Conservation (phyloP, 768 basidiomycete species). For the Hygrophorus pudorinus region DNA sequence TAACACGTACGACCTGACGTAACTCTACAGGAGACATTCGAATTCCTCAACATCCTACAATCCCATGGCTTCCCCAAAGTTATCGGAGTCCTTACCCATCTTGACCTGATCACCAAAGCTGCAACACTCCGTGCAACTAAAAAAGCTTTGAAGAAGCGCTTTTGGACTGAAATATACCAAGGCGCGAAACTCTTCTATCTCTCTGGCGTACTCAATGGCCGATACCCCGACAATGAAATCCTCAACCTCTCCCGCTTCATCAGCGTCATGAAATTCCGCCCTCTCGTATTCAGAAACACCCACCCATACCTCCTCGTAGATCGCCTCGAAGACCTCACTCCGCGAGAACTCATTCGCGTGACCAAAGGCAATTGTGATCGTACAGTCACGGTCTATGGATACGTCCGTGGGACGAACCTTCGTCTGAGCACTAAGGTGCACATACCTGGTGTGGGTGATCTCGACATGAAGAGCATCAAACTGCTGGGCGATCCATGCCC, state of each 20-base stretch:
- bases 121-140: conserved; percentile 82
- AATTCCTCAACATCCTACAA: conserved; percentile 95
- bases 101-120: conserved; percentile 93
- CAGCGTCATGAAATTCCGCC: conserved; percentile 97
- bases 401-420: conserved; percentile 83
- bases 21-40: conserved; percentile 80
- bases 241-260: conserved; percentile 95
- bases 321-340: conserved; percentile 89
- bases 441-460: conserved; percentile 90
- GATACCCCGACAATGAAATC: conserved; percentile 95
- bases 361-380: conserved; percentile 86
- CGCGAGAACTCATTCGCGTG: conserved; percentile 69
- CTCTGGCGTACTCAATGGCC: conserved; percentile 92
- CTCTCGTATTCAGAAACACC: conserved; percentile 88
- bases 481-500: conserved; percentile 92
- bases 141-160: conserved; percentile 92
- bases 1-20: not conserved
- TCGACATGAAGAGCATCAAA: conserved; percentile 64
- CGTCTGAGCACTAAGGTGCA: conserved; percentile 73
- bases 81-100: conserved; percentile 90
- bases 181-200: conserved; percentile 98
- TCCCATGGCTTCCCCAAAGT: conserved; percentile 98
- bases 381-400: conserved; percentile 91
- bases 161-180: conserved; percentile 99
- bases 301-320: conserved; percentile 95